phyloP scores from a whole-genome alignment of 441 rosid genomes.

The Arabidopsis hybrid region DNA sequence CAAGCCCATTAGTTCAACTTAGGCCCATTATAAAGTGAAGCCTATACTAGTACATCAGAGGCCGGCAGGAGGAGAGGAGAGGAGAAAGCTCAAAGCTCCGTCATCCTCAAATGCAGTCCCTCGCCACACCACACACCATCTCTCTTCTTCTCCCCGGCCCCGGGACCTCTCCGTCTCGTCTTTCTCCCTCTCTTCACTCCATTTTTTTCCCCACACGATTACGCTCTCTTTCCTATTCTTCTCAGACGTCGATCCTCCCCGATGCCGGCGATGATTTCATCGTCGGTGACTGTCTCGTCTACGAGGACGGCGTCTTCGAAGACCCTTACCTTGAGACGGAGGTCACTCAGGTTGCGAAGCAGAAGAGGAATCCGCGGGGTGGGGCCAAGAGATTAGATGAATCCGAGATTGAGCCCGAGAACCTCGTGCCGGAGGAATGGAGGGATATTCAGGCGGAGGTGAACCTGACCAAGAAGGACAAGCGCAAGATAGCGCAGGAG shows the following conservation, averaged over 20 bases:
- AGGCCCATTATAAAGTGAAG: slow-evolving; percentile 9
- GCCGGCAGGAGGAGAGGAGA: background rate
- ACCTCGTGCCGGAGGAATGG: slow-evolving; percentile 90
- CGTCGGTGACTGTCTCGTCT: slow-evolving; percentile 89
- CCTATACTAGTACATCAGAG: background rate
- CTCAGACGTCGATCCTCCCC: slow-evolving; percentile 49
- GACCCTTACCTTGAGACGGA: slow-evolving; percentile 64
- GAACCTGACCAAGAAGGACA: slow-evolving; percentile 80
- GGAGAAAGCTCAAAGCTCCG: background rate
- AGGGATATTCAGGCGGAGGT: slow-evolving; percentile 78
- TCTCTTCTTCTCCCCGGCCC: slow-evolving; percentile 37
- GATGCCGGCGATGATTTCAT: slow-evolving; percentile 51
- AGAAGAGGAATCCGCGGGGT: slow-evolving; percentile 36
- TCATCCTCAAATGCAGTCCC: slow-evolving; percentile 32
- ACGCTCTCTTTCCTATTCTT: slow-evolving; percentile 50
- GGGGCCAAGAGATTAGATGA: slow-evolving; percentile 34
- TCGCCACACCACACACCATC: slow-evolving; percentile 37
- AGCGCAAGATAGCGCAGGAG: slow-evolving; percentile 78
- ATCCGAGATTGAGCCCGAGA: slow-evolving; percentile 56
- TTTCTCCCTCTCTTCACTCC: slow-evolving; percentile 33
- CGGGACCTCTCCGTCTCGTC: slow-evolving; percentile 8
- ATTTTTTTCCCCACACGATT: slow-evolving; percentile 43
- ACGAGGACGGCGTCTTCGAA: slow-evolving; percentile 85
- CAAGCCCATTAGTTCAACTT: background rate
- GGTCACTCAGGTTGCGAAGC: slow-evolving; percentile 1